Evolutionary conservation across 2,329 filamentous ascomycete species (phyloP).

Genomic region (Trichoderma harzianum): DNA sequence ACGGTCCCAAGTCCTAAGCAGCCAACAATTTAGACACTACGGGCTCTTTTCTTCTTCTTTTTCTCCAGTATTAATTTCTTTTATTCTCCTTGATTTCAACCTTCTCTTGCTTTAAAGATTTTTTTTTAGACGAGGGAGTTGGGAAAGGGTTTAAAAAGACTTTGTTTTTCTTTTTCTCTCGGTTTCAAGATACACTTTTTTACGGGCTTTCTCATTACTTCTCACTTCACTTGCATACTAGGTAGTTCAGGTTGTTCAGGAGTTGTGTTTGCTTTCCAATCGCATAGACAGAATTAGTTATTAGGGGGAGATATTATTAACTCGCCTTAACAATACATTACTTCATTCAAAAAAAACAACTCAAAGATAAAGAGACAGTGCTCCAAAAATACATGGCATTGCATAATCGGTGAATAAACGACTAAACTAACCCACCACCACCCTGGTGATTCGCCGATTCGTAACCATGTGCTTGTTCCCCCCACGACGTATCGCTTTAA

Average conservation of each 20-base stretch:
- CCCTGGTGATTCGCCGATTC: not conserved
- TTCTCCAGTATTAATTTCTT: not conserved
- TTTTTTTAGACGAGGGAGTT: conserved; percentile 1
- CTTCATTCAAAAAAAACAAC: not conserved
- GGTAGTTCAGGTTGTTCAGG: not conserved
- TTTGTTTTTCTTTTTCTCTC: not conserved
- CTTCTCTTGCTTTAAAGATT: too few species aligned
- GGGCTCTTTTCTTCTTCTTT: not conserved
- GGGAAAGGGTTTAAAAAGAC: not conserved
- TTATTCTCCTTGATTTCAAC: not conserved
- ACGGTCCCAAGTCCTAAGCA: conserved; percentile 29
- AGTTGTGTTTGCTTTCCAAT: not conserved
- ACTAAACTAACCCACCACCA: not conserved
- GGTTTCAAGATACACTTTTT: not conserved
- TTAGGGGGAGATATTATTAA: not conserved
- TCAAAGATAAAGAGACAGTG: not conserved
- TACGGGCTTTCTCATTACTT: not conserved
- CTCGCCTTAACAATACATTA: not conserved
- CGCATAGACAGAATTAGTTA: not conserved
- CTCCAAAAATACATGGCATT: not conserved
- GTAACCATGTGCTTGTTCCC: not conserved
- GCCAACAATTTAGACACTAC: not conserved
- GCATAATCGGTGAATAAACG: not conserved
- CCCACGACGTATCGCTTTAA: not conserved
- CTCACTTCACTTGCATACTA: not conserved